These are phyloP conservation scores for Spirogloea muscicola DNA, from an alignment of 139 green algal genomes.

Conservation along the genomic window DNA sequence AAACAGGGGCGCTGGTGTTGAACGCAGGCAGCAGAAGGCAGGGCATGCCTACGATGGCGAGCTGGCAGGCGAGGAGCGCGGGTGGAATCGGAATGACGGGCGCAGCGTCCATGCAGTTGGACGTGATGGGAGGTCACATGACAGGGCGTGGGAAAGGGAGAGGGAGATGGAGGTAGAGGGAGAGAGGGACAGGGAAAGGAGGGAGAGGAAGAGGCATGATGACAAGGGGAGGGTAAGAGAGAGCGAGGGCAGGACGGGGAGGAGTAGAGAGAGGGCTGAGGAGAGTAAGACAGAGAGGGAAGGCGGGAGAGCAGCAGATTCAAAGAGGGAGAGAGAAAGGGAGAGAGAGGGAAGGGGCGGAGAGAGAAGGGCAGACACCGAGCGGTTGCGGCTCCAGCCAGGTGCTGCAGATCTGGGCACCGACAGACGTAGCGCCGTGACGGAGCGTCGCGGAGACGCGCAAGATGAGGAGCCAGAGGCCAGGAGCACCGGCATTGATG, in stretches of 20 bases:
- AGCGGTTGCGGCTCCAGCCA: too few relatives aligned
- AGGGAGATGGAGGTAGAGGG: constrained; percentile 3
- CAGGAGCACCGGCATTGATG: too few relatives aligned
- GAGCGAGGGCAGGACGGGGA: constrained; percentile 5
- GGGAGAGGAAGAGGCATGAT: constrained; percentile 24
- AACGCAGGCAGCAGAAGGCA: neutral
- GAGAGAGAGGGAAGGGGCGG: constrained; percentile 24
- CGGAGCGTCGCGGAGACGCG: neutral
- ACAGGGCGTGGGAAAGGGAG: constrained; percentile 28
- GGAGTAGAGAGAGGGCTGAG: constrained; percentile 2
- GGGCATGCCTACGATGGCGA: neutral
- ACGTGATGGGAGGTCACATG: neutral
- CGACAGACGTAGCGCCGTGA: too few relatives aligned
- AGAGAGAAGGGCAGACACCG: too few relatives aligned
- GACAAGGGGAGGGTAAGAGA: constrained; percentile 11
- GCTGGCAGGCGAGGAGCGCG: neutral
- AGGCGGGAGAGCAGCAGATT: neutral
- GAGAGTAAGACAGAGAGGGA: neutral
- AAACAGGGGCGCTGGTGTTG: neutral
- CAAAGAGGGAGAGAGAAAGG: constrained; percentile 29
- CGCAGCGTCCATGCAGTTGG: neutral
- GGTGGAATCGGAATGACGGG: neutral
- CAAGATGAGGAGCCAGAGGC: too few relatives aligned
- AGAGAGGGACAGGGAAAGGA: neutral
- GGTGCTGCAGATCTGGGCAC: too few relatives aligned